Base-by-base conservation (phyloP, 306 rosid species). In the Ochetophila trinervis region DNA sequence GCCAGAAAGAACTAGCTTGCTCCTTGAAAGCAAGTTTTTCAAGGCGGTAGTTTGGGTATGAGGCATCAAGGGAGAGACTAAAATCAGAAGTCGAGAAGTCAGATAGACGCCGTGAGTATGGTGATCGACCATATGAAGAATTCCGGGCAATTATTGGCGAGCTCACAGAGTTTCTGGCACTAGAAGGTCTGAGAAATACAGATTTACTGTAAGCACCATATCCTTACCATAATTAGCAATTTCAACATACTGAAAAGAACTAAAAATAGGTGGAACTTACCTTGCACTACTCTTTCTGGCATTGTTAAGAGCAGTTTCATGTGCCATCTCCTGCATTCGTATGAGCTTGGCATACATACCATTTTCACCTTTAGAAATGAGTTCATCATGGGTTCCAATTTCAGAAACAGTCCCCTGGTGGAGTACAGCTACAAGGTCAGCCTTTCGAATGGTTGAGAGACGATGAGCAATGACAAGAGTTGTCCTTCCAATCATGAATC, bases 241-340 rank as follows among this genome's bases (percentile, higher is more conserved):
- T 62, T 36, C 48, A 14, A 57, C 60, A 12, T 57, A 23, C 69
- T 23, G 50, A 74, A n/a, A 64, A 17, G 24, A 54, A 30, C 27
- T 23, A 62, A 81, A 57, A 50, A 51, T n/a, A 40, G 48, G 42
- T 50, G 65, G 55, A 66, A 61, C 69, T 57, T 81, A 92, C 97
- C 98, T 84, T 60, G 98, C 98, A 70, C 98, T 93, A 74, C 98
- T 93, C 80, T 93, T 93, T 81, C 98, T 86, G 21, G 96, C 98
- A 83, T 87, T 89, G 68, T 55, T 89, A 75, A 90, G 84, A 63
- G 99, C 91, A 54, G 89, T 90, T 83, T 89, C 97, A 69, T 87
- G 97, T 16, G 97, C 99, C 65, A 57, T 74, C 74, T 93, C 97
- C 78, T 93, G 99, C 96, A 93, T 87, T 70, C 80, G 72, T 53